Conservation (phyloP, 768 basidiomycete genomes). For the Sporobolomyces phaffii region DNA sequence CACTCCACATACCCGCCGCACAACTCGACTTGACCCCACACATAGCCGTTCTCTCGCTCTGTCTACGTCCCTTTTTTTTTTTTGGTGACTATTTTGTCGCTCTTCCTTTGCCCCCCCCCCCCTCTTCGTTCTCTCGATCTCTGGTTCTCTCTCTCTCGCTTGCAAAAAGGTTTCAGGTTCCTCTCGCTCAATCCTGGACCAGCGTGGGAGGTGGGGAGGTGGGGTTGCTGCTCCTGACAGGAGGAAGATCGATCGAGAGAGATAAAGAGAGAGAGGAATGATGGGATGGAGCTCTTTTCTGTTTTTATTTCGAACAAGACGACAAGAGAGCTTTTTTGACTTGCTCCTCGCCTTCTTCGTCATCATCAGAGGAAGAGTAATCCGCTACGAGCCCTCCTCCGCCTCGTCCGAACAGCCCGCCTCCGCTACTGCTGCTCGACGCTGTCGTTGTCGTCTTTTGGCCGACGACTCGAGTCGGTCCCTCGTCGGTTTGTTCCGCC, state of each 20-base stretch:
- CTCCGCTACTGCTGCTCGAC: too few relatives aligned
- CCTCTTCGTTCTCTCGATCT: background rate
- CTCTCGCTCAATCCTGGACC: background rate
- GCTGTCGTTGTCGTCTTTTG: too few relatives aligned
- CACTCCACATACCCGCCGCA: too few relatives aligned
- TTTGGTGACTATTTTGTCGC: background rate
- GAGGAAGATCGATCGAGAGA: background rate
- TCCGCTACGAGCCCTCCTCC: conserved; percentile 3
- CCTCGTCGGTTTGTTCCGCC: background rate
- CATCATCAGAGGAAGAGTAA: conserved; percentile 3
- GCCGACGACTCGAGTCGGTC: background rate
- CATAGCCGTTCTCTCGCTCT: too few relatives aligned
- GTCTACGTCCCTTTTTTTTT: background rate
- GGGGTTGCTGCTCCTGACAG: too few relatives aligned
- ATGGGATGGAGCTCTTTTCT: too few relatives aligned
- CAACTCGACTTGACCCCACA: too few relatives aligned
- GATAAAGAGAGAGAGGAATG: background rate
- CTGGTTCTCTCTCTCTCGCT: background rate
- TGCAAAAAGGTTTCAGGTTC: background rate
- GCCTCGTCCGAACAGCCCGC: too few relatives aligned
- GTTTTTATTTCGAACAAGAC: too few relatives aligned
- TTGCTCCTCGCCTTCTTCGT: background rate
- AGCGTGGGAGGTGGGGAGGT: too few relatives aligned
- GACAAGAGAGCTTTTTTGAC: background rate
- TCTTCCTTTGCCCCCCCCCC: background rate